Evolutionary conservation across 2,329 filamentous ascomycete species (phyloP), one percentile per base, ranked within the genome.

Genomic region (Diaporthe vexans): DNA sequence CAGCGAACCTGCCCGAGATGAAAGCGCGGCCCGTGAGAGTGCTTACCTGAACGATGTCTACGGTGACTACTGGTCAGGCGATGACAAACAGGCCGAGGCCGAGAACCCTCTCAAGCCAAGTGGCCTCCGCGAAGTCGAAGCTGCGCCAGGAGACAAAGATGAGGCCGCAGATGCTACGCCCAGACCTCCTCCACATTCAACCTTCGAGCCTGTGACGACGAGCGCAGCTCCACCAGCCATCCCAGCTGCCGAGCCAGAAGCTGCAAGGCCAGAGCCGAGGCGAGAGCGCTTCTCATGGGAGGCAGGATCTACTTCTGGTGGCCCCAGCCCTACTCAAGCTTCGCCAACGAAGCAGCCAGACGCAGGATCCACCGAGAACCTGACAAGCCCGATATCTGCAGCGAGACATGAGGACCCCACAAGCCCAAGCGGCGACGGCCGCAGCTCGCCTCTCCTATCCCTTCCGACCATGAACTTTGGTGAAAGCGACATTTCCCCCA

Each of bases 11-110:
- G 17, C 46, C 2, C 52, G 51, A 15, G 68, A 59, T 19, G 76
- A 76, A 35, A 74, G 74, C n/a, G 76, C 75, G 7, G 69, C 77
- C 2, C 78, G 90, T 54, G 90, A 92, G 69, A 94, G 91, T 80
- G 90, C 88, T 24, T 92, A 93, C 77, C 83, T 93, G 2, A 88
- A 91, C 0, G 88, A 88, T 75, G 91, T 93, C 58, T 94, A 94
- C 78, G 92, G 92, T 73, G 90, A 89, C 77, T 94, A 94, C 79
- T 92, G 91, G 88, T 86, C 87, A 3, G 85, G 88, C 11, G 87
- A 86, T 57, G 85, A 88, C 56, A 85, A 84, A 59, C 17, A 51
- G 21, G 26, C 68, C 8, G 72, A 73, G 43, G 70, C 61, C 29
- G 26, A 48, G 17, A 29, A 40, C 2, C 57, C 33, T 72, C 35